These are phyloP conservation scores for Colletotrichum agaves DNA, from an alignment of 2,329 filamentous ascomycete genomes.

Conservation along the genomic window DNA sequence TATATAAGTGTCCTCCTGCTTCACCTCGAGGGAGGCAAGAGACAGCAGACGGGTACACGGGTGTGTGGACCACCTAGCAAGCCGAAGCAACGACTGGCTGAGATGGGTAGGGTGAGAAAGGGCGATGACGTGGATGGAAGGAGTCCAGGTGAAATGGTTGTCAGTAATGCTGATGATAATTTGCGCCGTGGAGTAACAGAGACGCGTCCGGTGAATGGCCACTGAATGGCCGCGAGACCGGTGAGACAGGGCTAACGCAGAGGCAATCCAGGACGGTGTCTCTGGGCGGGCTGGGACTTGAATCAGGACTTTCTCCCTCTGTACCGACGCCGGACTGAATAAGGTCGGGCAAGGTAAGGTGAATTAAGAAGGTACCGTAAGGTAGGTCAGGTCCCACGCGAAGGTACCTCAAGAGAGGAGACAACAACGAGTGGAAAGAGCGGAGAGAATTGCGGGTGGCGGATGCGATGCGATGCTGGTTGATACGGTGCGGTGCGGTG, in stretches of 20 bases:
- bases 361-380: too few relatives aligned
- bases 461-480: constrained; percentile 8
- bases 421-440: neutral
- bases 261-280: constrained; percentile 11
- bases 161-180: neutral
- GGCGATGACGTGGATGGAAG: constrained; percentile 23
- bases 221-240: constrained; percentile 16
- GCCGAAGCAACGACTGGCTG: neutral
- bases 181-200: constrained; percentile 2
- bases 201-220: constrained; percentile 15
- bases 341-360: neutral
- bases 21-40: neutral
- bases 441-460: neutral
- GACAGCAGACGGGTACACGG: constrained; percentile 18
- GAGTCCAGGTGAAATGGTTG: constrained; percentile 11
- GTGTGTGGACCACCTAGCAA: constrained; percentile 24
- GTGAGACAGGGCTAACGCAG: constrained; percentile 32
- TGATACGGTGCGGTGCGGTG: neutral
- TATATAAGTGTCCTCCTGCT: neutral
- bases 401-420: constrained; percentile 11
- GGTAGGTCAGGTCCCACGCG: constrained; percentile 15
- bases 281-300: constrained; percentile 18
- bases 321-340: constrained; percentile 13
- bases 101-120: constrained; percentile 33
- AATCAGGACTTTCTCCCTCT: constrained; percentile 5